phyloP scores from a whole-genome alignment of 2,329 filamentous ascomycete species.

The Phialophora verrucosa region DNA sequence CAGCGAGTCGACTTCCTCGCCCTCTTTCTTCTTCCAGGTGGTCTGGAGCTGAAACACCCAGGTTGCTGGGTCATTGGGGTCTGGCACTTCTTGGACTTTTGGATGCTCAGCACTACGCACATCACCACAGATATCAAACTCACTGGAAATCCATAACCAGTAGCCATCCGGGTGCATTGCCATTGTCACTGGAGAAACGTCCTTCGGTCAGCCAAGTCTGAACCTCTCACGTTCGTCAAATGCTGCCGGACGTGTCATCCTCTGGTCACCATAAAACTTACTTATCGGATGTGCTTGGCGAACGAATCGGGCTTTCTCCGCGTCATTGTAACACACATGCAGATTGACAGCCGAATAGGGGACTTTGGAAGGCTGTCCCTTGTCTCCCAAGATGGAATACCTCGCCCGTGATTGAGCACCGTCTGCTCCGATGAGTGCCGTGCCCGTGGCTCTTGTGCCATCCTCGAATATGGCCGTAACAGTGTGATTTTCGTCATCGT shows the following conservation, averaged over 20 bases:
- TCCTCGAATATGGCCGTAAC: constrained; percentile 36
- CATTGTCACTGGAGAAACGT: constrained; percentile 20
- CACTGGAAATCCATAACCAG: constrained; percentile 33
- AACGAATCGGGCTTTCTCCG: constrained; percentile 38
- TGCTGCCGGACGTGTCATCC: neutral
- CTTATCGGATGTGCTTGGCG: constrained; percentile 36
- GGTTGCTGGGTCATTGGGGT: constrained; percentile 40
- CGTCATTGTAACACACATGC: constrained; percentile 39
- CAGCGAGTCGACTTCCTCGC: constrained; percentile 34
- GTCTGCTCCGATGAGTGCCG: constrained; percentile 41
- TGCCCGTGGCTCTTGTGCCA: constrained; percentile 33
- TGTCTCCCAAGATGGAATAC: constrained; percentile 30
- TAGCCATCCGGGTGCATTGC: constrained; percentile 34
- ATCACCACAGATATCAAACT: constrained; percentile 8
- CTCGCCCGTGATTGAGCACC: constrained; percentile 40
- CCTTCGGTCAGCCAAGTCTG: neutral
- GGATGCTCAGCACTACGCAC: constrained; percentile 13
- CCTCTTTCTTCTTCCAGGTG: constrained; percentile 36
- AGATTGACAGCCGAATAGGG: constrained; percentile 39
- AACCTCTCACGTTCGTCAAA: neutral
- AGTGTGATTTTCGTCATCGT: constrained; percentile 23
- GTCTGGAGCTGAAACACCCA: constrained; percentile 43
- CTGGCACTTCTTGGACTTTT: constrained; percentile 40
- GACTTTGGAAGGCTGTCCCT: constrained; percentile 32
- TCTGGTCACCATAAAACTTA: neutral